A percentile compares a stretch with the other conserved stretches of the same genome.
Conservation (phyloP, 139 green algal genomes). For the Yamagishiella unicocca region DNA sequence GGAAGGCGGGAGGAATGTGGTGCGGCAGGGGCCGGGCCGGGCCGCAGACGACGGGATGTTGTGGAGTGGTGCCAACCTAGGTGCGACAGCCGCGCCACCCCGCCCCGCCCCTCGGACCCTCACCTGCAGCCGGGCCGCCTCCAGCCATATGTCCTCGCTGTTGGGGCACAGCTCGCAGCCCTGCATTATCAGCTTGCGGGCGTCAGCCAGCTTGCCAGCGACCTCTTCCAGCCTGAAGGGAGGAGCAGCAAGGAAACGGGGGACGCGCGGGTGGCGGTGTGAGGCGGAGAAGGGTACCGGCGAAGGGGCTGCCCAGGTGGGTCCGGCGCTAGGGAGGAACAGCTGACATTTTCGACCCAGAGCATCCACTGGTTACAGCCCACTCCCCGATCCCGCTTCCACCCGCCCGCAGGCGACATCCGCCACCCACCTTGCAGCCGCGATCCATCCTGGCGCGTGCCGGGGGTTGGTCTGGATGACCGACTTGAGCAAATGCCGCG, state of each 20-base stretch:
- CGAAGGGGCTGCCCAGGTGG: too few species aligned
- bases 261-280: neutral
- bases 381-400: too few species aligned
- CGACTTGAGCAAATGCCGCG: constrained; percentile 94
- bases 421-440: constrained; percentile 81
- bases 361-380: too few species aligned
- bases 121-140: constrained; percentile 90
- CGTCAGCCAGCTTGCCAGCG: constrained; percentile 75
- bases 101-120: neutral
- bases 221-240: constrained; percentile 67
- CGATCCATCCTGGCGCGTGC: constrained; percentile 98
- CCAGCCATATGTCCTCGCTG: constrained; percentile 98
- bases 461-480: constrained; percentile 97
- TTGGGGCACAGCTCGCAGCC: constrained; percentile 95
- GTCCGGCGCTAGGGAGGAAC: too few species aligned
- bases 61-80: neutral
- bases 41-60: neutral
- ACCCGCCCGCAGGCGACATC: constrained; percentile 33
- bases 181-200: constrained; percentile 78
- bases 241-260: neutral
- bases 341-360: too few species aligned
- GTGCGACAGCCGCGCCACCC: neutral
- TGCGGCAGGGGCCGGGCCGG: neutral
- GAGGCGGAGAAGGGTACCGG: neutral
- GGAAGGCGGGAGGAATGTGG: neutral